Evolutionary conservation across 768 basidiomycete genomes (phyloP), one percentile per base, ranked within the genome.

Genomic region (Floccularia luteovirens): DNA sequence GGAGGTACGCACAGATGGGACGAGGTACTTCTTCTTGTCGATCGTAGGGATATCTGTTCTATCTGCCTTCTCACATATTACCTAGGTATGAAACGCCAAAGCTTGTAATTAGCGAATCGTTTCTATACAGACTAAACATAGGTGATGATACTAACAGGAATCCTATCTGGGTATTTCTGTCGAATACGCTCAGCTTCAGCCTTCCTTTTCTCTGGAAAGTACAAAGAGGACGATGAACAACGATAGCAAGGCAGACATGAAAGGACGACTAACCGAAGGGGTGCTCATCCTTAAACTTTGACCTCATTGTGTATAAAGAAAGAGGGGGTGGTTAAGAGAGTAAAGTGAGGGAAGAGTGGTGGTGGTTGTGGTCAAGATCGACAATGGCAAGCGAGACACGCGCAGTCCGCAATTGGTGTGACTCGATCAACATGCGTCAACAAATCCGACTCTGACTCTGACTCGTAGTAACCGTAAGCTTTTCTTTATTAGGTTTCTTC

Each of bases 1-100:
- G 30, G 20, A 31, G 25, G 1, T 36, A 61, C 86, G 54, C 55
- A 94, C 94, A 41, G 92, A 93, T 31, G 96, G 96, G 7, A 99
- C 96, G 39, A 99, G 74, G 53, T 99, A 99, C 74, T 99, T 99
- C 92, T 99, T 98, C 88, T 99, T 99, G 75, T 99, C 96, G 59
- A 99, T 97, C 21, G 92, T 93, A 0, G 93, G 90, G 61, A 99
- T 98, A 68, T 99, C 96, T 41, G 92, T 93, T 55, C 87, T 78
- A 70, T 98, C 93, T 36, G 91, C 93, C 70, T 96, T 97, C 77
- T 99, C 96, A 67, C 96, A 99, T 65, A 99, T 99, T 42, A 99
- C 94, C 93, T 97, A 50, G 44, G 28, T 46, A 36, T 43, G 43
- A 52, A 47, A 45, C 38, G 44, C 30, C 44, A 44, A 28, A 28